Evolutionary conservation across 768 basidiomycete genomes (phyloP), one percentile per base, ranked within the genome.

Genomic region (Tylopilus sp.): DNA sequence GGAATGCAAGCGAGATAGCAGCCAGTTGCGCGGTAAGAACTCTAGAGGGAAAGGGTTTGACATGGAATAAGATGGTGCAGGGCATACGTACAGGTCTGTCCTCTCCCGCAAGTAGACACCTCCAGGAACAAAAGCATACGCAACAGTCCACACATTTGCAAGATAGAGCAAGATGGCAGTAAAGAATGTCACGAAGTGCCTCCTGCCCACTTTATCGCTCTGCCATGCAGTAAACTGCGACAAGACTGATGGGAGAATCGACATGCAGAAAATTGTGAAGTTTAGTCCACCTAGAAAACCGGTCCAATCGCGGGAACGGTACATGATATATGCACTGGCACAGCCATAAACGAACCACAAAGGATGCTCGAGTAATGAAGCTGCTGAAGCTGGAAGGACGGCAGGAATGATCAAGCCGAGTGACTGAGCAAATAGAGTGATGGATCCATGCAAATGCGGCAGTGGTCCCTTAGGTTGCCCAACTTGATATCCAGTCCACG

Each of bases 91-190:
- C 82, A 85, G 55, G 64, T 89, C 82, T 29, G 89, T 91, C 19
- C 86, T 76, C 71, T 95, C 92, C 46, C 92, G 75, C 45, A 95
- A 72, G 60, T 84, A 79, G 52, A 76, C 68, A 0, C 89, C 91
- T 1, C 87, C 87, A 3, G 91, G 91, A 13, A 95, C 89, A 60
- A 93, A 95, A 2, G 92, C 91, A 71, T 95, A 93, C 1, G 92
- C 92, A 49, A 89, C 89, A 0, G 91, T 92, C 74, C 90, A 89
- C 16, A 89, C 82, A 51, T 83, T 85, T 26, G 84, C 78, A 22
- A 93, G 76, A 46, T 80, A 78, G 42, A 90, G 73, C 30, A 91
- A 40, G 48, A 81, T 77, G 48, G 84, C 85, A 3, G 85, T 71
- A 21, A 83, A 65, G 72, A 87, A 79, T 16, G 83, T 83, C 2